Base-by-base conservation (phyloP, 129 eudicot species). In the Erigeron canadensis region DNA sequence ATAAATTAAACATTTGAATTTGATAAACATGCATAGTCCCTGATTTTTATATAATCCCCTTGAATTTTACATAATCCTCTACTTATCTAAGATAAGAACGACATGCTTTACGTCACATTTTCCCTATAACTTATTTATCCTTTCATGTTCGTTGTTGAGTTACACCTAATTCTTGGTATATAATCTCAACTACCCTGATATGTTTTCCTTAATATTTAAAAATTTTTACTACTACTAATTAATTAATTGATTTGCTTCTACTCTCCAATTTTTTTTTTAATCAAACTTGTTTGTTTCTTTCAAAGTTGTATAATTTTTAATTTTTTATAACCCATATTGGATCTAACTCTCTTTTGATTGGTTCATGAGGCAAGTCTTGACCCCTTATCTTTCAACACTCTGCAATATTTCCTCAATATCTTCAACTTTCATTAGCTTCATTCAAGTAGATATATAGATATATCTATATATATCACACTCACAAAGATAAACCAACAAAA, bases 131-230 rank as follows among this genome's bases (percentile, higher is more conserved):
- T 50, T 48, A 19, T 34, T 67, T 67, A 17, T 62, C 56, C 41
- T 60, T 22, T 37, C 43, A 39, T 42, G 13, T 60, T 23, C 61
- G 71, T 70, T 38, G 81, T 69, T 77, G 81, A 48, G 81, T 60
- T 71, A 11, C 79, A 70, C 79, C 86, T 83, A 77, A 72, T 68
- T 72, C 65, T 80, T 63, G 77, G 57, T 68, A 40, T 68, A 40
- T 40, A 55, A 61, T 76, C 65, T 59, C 77, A 80, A 76, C 84
- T 55, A 72, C 82, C 67, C 75, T 61, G 64, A 70, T 55, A 55
- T 70, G 69, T 65, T 53, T n/a, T 73, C 44, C 22, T 50, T 40
- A 3, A 47, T 53, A n/a, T 54, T 70, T 76, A 39, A 50, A 47
- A 17, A 6, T 56, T 63, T 40, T 4, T 47, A 50, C 13, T 28